phyloP scores from a whole-genome alignment of 2,329 filamentous ascomycete genomes.

The Fusarium oligoseptatum region DNA sequence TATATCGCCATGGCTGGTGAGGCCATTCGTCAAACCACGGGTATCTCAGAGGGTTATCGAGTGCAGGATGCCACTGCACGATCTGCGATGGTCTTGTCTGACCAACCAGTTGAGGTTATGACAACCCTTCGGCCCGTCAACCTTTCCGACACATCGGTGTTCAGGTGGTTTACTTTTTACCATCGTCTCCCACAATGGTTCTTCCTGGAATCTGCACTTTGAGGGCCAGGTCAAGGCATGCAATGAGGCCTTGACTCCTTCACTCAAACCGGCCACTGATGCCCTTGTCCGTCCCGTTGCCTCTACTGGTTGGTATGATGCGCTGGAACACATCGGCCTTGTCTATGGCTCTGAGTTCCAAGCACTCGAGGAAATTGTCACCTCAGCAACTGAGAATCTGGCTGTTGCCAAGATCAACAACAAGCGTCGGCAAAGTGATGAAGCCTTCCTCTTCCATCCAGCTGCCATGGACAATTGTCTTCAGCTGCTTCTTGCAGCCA shows the following conservation, averaged over 20 bases:
- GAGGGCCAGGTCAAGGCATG: neutral
- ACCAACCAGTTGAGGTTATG: neutral
- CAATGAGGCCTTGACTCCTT: neutral
- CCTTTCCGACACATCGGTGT: neutral
- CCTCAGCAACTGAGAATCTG: neutral
- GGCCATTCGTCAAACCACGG: neutral
- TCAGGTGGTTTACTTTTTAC: neutral
- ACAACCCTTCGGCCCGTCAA: neutral
- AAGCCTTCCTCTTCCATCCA: neutral
- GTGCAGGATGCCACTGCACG: neutral
- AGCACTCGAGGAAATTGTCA: neutral
- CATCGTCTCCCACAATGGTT: neutral
- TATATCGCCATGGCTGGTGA: neutral
- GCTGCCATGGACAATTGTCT: neutral
- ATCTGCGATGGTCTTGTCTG: neutral
- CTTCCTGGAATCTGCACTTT: neutral
- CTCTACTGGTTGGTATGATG: neutral
- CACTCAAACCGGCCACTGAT: neutral
- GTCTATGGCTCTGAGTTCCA: neutral
- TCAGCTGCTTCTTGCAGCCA: neutral
- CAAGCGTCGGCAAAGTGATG: neutral
- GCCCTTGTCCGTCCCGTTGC: neutral
- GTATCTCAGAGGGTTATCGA: neutral
- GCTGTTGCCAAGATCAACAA: neutral
- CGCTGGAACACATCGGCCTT: neutral